Percentiles rank a stretch among this genome's conserved stretches.
These are phyloP conservation scores for Toxicodendron radicans DNA, from an alignment of 345 rosid species.

Conservation along the genomic window DNA sequence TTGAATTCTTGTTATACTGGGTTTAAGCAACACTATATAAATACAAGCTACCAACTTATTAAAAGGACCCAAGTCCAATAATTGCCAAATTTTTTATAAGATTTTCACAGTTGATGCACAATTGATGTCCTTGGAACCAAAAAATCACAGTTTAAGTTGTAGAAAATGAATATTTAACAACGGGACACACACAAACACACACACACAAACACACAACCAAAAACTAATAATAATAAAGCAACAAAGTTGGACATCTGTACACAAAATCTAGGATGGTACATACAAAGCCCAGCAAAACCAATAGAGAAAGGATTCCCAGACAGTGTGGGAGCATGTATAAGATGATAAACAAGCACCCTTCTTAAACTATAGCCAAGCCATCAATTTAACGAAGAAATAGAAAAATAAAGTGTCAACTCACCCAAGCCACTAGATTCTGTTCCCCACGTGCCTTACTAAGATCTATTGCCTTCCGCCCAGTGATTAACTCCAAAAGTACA, in stretches of 20 bases:
- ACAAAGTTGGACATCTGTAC: not conserved
- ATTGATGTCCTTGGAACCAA: not conserved
- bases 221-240: not conserved
- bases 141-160: not conserved
- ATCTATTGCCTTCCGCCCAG: slow-evolving; percentile 89
- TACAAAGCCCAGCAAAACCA: not conserved
- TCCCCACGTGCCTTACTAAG: slow-evolving; percentile 56
- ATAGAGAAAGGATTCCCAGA: not conserved
- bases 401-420: slow-evolving; percentile 30
- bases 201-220: not conserved
- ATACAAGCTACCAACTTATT: not conserved
- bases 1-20: not conserved
- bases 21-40: not conserved
- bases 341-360: not conserved
- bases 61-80: not conserved
- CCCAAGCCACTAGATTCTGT: slow-evolving; percentile 89
- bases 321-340: not conserved
- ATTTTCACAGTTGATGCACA: not conserved
- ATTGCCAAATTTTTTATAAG: not conserved
- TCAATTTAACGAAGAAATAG: not conserved
- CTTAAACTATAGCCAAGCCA: not conserved
- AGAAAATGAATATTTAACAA: too few species aligned
- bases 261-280: slow-evolving; percentile 2
- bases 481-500: slow-evolving; percentile 84
- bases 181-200: too few species aligned